These are phyloP conservation scores for Viola pubescens DNA, from an alignment of 441 rosid species.

Conservation along the genomic window DNA sequence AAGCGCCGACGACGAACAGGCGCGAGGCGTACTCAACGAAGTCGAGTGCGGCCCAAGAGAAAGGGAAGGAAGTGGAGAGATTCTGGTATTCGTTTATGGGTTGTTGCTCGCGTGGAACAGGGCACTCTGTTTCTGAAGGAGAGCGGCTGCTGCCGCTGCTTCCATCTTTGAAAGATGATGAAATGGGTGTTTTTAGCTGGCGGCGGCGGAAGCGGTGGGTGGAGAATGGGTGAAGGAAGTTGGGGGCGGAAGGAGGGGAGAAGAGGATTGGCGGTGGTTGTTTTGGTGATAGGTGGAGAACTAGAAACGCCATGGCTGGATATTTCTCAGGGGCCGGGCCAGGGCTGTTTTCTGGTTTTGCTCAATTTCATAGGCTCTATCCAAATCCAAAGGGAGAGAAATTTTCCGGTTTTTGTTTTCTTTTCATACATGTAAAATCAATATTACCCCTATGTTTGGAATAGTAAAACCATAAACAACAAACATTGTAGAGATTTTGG, in stretches of 20 bases:
- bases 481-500: too few relatives aligned
- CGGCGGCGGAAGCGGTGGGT: constrained; percentile 12
- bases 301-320: constrained; percentile 22
- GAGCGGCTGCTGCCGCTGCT: constrained; percentile 34
- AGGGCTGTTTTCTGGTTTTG: background rate
- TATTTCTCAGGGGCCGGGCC: background rate
- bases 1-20: constrained; percentile 57
- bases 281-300: constrained; percentile 23
- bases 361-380: background rate
- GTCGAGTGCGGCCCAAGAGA: constrained; percentile 67
- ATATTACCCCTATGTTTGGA: too few relatives aligned
- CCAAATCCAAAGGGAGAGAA: background rate
- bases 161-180: constrained; percentile 36
- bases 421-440: background rate
- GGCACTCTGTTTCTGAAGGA: constrained; percentile 67
- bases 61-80: constrained; percentile 79
- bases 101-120: constrained; percentile 74
- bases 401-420: background rate
- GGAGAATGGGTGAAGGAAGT: constrained; percentile 5
- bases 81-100: constrained; percentile 75
- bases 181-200: constrained; percentile 16
- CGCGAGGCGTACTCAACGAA: constrained; percentile 46
- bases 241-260: constrained; percentile 11
- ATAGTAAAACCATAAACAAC: background rate
- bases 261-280: constrained; percentile 7